These are phyloP conservation scores for Wallacemonas sp. DNA, from an alignment of 208 protist genomes.

Conservation along the genomic window DNA sequence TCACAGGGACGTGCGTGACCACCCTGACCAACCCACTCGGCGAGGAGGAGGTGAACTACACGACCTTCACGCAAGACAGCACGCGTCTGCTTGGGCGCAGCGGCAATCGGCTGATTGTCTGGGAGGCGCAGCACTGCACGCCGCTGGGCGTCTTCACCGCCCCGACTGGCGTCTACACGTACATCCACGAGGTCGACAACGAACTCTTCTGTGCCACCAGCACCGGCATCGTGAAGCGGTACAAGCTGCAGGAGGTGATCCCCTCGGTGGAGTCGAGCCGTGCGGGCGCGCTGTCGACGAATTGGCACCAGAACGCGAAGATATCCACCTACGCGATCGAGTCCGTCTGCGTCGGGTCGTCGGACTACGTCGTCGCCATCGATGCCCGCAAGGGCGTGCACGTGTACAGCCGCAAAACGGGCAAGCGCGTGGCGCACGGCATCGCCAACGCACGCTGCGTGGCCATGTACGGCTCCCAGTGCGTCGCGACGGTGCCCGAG, in stretches of 20 bases:
- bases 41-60: constrained; percentile 34
- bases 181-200: constrained; percentile 47
- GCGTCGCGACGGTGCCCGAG: constrained; percentile 35
- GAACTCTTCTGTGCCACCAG: constrained; percentile 56
- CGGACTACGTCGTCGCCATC: constrained; percentile 26
- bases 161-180: constrained; percentile 47
- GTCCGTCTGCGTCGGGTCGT: constrained; percentile 28
- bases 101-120: constrained; percentile 48
- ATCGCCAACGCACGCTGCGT: constrained; percentile 26
- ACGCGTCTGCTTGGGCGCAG: constrained; percentile 50
- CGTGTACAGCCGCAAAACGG: constrained; percentile 44
- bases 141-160: constrained; percentile 54
- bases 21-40: constrained; percentile 38
- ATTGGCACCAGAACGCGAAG: constrained; percentile 62
- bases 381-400: constrained; percentile 21
- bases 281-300: constrained; percentile 51
- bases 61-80: constrained; percentile 65
- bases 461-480: constrained; percentile 36
- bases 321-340: constrained; percentile 48
- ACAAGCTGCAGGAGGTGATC: constrained; percentile 45
- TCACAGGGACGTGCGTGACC: constrained; percentile 37
- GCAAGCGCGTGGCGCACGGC: constrained; percentile 23
- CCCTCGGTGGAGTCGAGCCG: constrained; percentile 51
- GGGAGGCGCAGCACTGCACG: constrained; percentile 50
- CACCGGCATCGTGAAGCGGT: constrained; percentile 55